Evolutionary conservation across 192 early-diverging fungal species (phyloP).

Genomic region (Mortierella alpina): DNA sequence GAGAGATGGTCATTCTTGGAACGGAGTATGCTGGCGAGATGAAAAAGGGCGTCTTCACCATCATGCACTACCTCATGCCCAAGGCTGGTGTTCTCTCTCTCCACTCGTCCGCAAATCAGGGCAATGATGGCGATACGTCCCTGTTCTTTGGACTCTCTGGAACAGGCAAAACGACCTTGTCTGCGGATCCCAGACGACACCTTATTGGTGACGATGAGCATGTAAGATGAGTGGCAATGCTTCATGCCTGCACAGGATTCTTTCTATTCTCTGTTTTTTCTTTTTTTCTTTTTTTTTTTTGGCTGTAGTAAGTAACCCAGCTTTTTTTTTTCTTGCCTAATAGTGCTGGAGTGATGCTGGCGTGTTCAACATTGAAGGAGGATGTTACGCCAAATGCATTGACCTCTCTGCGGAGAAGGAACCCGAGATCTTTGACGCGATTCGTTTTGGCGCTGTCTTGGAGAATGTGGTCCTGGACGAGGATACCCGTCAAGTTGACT

Average conservation of each 20-base stretch:
- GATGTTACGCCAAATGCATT: slow-evolving; percentile 98
- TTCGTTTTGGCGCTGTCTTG: slow-evolving; percentile 93
- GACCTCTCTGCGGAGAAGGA: slow-evolving; percentile 97
- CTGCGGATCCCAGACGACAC: slow-evolving; percentile 91
- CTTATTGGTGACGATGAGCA: slow-evolving; percentile 99
- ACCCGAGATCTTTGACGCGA: slow-evolving; percentile 98
- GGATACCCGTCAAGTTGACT: slow-evolving; percentile 84
- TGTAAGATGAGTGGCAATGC: too few relatives aligned
- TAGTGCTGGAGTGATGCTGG: slow-evolving; percentile 95
- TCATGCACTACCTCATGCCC: slow-evolving; percentile 99
- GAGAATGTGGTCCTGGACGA: slow-evolving; percentile 94
- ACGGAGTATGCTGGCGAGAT: slow-evolving; percentile 99
- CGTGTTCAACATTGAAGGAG: slow-evolving; percentile 99
- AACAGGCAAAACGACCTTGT: slow-evolving; percentile 98
- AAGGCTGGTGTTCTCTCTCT: slow-evolving; percentile 89
- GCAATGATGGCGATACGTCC: slow-evolving; percentile 89
- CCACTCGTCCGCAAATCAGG: slow-evolving; percentile 96
- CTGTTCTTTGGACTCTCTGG: slow-evolving; percentile 98
- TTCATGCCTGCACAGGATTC: too few relatives aligned
- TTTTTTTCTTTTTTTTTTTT: too few relatives aligned
- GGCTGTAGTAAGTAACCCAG: too few relatives aligned
- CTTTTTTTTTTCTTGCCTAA: neutral
- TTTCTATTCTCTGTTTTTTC: too few relatives aligned
- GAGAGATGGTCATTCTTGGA: slow-evolving; percentile 98
- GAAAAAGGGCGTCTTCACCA: slow-evolving; percentile 99